These are phyloP conservation scores for Cladophialophora immunda DNA, from an alignment of 2,329 filamentous ascomycete species.

Conservation along the genomic window DNA sequence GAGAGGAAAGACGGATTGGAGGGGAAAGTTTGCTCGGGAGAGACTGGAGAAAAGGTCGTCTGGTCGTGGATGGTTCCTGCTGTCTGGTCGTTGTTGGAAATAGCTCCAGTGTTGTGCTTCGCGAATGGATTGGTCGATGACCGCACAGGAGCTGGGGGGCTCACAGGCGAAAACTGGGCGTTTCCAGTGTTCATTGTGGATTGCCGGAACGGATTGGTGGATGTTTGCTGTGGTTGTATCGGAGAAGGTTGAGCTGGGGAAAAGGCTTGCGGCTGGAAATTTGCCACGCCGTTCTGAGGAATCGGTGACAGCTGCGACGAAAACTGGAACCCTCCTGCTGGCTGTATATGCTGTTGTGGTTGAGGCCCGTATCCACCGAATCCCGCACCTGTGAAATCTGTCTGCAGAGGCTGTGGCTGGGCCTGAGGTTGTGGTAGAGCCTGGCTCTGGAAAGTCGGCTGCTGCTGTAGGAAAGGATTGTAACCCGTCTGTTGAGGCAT, in stretches of 20 bases:
- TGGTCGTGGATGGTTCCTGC: constrained; percentile 23
- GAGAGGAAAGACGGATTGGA: constrained; percentile 28
- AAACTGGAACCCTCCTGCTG: constrained; percentile 46
- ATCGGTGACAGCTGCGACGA: constrained; percentile 56
- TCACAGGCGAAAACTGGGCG: constrained; percentile 53
- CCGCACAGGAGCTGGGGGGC: constrained; percentile 56
- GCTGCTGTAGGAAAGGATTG: constrained; percentile 41
- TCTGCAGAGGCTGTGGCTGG: constrained; percentile 40
- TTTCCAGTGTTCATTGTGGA: constrained; percentile 74
- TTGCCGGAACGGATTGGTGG: constrained; percentile 92
- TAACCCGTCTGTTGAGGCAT: constrained; percentile 43
- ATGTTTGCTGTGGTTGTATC: constrained; percentile 62
- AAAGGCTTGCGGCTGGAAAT: constrained; percentile 56
- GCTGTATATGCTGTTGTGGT: constrained; percentile 61
- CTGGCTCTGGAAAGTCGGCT: constrained; percentile 41
- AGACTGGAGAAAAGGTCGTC: constrained; percentile 47
- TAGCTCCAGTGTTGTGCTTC: constrained; percentile 59
- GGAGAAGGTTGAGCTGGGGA: constrained; percentile 48
- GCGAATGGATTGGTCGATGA: constrained; percentile 90
- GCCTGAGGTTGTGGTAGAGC: constrained; percentile 30
- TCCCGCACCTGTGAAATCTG: constrained; percentile 76
- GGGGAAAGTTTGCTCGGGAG: constrained; percentile 45
- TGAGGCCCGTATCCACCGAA: constrained; percentile 83
- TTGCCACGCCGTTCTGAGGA: constrained; percentile 58
- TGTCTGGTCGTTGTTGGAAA: constrained; percentile 22